Evolutionary conservation across 2,329 filamentous ascomycete species (phyloP), one percentile per base, ranked within the genome.

Genomic region (Xylaria sp.): DNA sequence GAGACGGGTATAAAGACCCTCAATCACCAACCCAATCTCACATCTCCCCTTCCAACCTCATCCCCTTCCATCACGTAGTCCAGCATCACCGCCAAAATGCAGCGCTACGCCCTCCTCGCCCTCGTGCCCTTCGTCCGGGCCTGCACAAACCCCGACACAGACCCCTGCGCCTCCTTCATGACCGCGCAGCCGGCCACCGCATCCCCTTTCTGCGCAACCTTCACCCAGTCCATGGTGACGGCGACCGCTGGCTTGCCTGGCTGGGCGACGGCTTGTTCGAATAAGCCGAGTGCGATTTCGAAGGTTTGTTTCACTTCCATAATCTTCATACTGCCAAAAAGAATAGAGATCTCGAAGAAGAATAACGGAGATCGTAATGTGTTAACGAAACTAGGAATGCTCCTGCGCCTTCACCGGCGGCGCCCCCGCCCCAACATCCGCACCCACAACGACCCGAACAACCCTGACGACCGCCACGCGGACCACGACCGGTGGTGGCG

Each of bases 101-200:
- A 53, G 51, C 57, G 55, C 50, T 59, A 47, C 44, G 59, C 54
- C 18, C 55, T 64, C 58, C 9, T 63, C 35, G 58, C 62, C 6
- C 56, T 64, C 37, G 37, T 51, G 19, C 58, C 63, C 35, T 54
- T 60, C 48, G 69, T 65, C 16, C 55, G 69, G 48, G 70, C 67
- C 42, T 73, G 72, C 63, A 64, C 70, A 44, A 72, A 73, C 55
- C 62, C 64, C 3, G 59, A 67, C 53, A 61, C 60, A 10, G 70
- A 73, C 57, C n/a, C 63, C 1, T 73, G 72, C 50, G 71, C 71
- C 30, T 71, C 69, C n/a, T 73, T 69, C 57, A 72, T 73, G 63
- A 68, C 69, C 34, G 68, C 67, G 13, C 66, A 73, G 47, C 42
- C 60, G 4, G 71, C 70, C 34, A 70, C 69, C 1, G 72, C 71